phyloP scores from a whole-genome alignment of 805 yeast genomes.

The Saccharomyces eubayanus region DNA sequence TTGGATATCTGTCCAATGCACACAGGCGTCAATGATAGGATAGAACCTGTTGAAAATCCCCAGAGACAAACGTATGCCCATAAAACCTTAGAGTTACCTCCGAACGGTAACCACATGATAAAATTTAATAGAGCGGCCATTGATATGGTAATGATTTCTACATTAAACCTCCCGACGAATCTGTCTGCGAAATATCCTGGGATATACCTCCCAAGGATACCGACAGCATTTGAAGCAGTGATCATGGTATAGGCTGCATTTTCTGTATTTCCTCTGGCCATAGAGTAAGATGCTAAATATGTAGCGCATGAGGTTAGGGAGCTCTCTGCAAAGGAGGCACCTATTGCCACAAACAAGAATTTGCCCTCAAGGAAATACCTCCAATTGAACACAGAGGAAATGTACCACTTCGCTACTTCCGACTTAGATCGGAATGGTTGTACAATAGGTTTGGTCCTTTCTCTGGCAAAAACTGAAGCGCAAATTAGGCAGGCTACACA shows the following conservation, averaged over 20 bases:
- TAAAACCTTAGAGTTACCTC: conserved; percentile 28
- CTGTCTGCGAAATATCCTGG: conserved; percentile 40
- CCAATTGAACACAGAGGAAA: conserved; percentile 26
- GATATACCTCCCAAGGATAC: conserved; percentile 39
- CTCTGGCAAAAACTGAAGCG: conserved; percentile 35
- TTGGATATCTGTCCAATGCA: conserved; percentile 53
- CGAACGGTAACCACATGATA: conserved; percentile 39
- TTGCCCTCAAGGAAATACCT: conserved; percentile 36
- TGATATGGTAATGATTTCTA: conserved; percentile 34
- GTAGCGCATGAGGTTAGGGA: conserved; percentile 42
- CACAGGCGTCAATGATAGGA: conserved; percentile 49
- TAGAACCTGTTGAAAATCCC: conserved; percentile 51
- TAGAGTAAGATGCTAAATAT: conserved; percentile 45
- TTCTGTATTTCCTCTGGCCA: conserved; percentile 39
- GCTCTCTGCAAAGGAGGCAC: conserved; percentile 40
- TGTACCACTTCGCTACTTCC: conserved; percentile 24
- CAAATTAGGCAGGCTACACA: conserved; percentile 34
- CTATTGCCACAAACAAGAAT: conserved; percentile 36
- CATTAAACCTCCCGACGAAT: conserved; percentile 44
- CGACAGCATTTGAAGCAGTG: conserved; percentile 40
- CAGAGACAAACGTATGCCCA: conserved; percentile 42
- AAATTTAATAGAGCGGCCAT: conserved; percentile 32
- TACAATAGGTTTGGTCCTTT: conserved; percentile 29
- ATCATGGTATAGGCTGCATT: conserved; percentile 39
- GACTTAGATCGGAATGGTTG: conserved; percentile 34